Base-by-base conservation (phyloP, 208 protist species). In the Crithidia brevicula region DNA sequence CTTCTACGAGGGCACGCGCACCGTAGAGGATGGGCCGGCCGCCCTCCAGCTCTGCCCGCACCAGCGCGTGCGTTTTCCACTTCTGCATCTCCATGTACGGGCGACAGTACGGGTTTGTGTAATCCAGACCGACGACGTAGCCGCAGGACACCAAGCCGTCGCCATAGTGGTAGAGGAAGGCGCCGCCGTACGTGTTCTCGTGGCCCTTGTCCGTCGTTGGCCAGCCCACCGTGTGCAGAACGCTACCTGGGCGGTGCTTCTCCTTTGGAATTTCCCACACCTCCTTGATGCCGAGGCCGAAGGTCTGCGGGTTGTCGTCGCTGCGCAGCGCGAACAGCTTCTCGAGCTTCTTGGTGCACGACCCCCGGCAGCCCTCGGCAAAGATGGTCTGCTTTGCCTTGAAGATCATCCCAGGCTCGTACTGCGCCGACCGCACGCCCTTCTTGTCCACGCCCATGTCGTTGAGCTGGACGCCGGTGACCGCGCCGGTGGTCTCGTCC, bases 121-220 rank as follows among this genome's bases (percentile, higher is more conserved):
- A 99, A 77, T 99, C 98, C 8, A 99, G 85, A 22, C 97, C 98
- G n/a, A 98, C 81, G 18, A 99, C 98, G 59, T 97, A 97, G 45
- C 98, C 98, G 57, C 97, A 85, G 11, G 90, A 82, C 7, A 99
- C 75, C 16, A 94, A 68, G 34, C 90, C 83, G 60, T 96, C 82
- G 27, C 98, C 91, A 57, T 97, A 87, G 81, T 99, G 98, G 76
- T 99, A 99, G 27, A 99, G 72, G 63, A 98, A 99, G 28, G 96
- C 95, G 10, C 98, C 98, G 56, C 98, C 98, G 75, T 98, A 99
- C 3, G 97, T 98, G 54, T 91, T 83, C 11, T 87, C 15, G 51
- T 95, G 86, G 0, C 87, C 87, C 74, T 91, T 90, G 66, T 87
- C 82, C 15, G 69, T 89, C 20, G 98, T 72, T 38, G 98, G 97